Evolutionary conservation across 1,284 basidiomycete genomes (phyloP), one percentile per base, ranked within the genome.

Genomic region (Ustilago shanxiensis): DNA sequence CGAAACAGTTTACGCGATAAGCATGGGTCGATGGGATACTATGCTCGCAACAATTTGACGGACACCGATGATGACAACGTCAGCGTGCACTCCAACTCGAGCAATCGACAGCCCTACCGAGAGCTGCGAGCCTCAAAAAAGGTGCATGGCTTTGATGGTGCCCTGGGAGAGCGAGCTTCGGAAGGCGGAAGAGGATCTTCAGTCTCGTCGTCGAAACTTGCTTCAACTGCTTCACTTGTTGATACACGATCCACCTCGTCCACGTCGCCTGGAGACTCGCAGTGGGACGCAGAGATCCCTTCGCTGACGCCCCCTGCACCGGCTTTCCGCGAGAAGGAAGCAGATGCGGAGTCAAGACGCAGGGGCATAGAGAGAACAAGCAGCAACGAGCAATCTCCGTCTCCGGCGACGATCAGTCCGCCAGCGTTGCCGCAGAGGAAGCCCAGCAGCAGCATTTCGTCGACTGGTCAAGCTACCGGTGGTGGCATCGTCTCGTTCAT

Each of bases 31-130:
- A 14, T 64, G 13, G 41, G 29, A 9, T 44, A 49, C 11, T 55
- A 70, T 31, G 60, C 52, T 37, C 64, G 72, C n/a, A 55, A 60
- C 11, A 67, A 66, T 35, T 47, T 66, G 2, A 70, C 63, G 4
- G 73, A 76, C 22, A 76, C 66, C 10, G 75, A 77, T 31, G 75
- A 77, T 31, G 67, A 68, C 61, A 72, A 73, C 24, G 71, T 53
- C 35, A 77, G 71, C 52, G 55, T 66, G 37, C 60, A 73, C 26
- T 77, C 75, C 16, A 77, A 64, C 44, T 73, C 75, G 20, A 77
- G 71, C 63, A 66, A 50, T 4, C 63, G 75, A 18, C 75, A 67
- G 39, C 59, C 71, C 5, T 77, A 77, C 20, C 63, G 67, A 9
- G 75, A 77, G 28, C 37, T 73, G 29, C 62, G 75, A 24, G 75